Evolutionary conservation across 2,329 filamentous ascomycete species (phyloP), one percentile per base, ranked within the genome.

Genomic region (Botrytis pseudocinerea): DNA sequence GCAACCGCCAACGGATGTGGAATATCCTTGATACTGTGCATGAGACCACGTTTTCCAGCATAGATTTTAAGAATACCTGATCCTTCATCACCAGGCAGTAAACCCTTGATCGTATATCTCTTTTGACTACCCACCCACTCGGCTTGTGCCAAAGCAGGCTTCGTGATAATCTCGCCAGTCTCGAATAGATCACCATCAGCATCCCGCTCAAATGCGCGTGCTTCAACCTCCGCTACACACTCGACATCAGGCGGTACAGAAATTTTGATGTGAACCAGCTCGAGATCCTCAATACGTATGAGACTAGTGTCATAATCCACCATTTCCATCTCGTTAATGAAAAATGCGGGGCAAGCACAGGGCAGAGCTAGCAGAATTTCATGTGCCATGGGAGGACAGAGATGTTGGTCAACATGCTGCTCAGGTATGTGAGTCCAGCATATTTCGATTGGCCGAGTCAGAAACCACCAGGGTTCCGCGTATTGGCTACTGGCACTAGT

Each of bases 1-100:
- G 94, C 90, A 76, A 98, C 91, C 0, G 95, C 95, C 71, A 99
- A 85, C 3, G 95, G 91, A 80, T 99, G 95, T 12, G 96, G 95
- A 72, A 98, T 98, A 81, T 98, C 93, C 82, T 96, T 96, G 85
- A 96, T 95, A 76, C 93, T 97, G 83, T 98, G 96, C 95, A 98
- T 98, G 71, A 99, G 86, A 0, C 97, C 97, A 75, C 95, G 90
- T 82, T 95, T 96, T 74, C 97, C 96, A 20, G 95, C 95, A 82
- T 98, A 99, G 51, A 99, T 86, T 82, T 97, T 98, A 73, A 99
- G 85, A 20, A 92, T 89, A 60, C 93, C 96, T 60, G 93, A 91
- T 20, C 95, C 95, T 83, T 98, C 95, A 77, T 98, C 95, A 40
- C 94, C 93, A 1, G 97, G 95, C 0, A 99, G 85, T 25, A 98